Percentiles rank a stretch among this genome's conserved stretches.
phyloP scores from a whole-genome alignment of 164 flowering plant genomes.

The Magnolia changhungtana region DNA sequence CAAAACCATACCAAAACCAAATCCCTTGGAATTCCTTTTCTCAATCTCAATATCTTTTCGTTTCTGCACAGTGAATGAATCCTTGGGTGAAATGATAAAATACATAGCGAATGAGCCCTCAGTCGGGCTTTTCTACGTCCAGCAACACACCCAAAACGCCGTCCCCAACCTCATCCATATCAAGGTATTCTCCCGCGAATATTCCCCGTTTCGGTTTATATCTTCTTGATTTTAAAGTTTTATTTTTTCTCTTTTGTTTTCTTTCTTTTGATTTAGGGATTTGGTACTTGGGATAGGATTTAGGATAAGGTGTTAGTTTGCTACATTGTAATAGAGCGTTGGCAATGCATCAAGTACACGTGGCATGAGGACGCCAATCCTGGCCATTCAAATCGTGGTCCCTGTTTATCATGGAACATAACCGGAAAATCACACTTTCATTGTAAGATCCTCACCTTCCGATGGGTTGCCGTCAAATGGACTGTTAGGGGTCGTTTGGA shows the following conservation, averaged over 20 bases:
- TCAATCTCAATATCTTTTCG: background rate
- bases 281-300: background rate
- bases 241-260: background rate
- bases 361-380: background rate
- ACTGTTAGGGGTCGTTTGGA: no score
- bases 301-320: background rate
- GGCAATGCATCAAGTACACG: background rate
- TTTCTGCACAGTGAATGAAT: slow-evolving; percentile 34
- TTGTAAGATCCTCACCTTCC: no score
- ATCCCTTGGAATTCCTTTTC: background rate
- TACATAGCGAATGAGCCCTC: slow-evolving; percentile 92
- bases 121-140: slow-evolving; percentile 83
- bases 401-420: no score
- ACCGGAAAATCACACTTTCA: no score
- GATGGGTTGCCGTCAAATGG: no score
- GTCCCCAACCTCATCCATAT: slow-evolving; percentile 59
- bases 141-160: slow-evolving; percentile 76
- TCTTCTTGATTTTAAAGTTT: background rate
- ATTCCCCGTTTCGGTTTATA: background rate
- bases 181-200: slow-evolving; percentile 17
- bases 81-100: slow-evolving; percentile 76
- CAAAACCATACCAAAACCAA: background rate
- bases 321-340: background rate
- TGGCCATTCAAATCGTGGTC: no score
- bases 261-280: background rate